Conservation (phyloP, 2,329 filamentous ascomycete genomes). For the Chrysoporthe austroafricana region DNA sequence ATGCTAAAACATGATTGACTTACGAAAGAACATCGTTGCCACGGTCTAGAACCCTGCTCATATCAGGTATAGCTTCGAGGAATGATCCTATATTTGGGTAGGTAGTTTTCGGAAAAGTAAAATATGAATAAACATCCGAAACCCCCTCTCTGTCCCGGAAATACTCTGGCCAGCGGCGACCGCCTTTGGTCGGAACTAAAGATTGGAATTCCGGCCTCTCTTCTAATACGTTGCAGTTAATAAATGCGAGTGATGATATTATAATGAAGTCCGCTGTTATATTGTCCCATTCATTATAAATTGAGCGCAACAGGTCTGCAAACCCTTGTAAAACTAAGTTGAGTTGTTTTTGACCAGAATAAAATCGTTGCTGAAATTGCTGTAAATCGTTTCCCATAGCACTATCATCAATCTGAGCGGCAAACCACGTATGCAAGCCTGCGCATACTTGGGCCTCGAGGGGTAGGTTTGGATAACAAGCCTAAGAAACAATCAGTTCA, state of each 20-base stretch:
- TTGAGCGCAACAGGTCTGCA: conserved; percentile 7
- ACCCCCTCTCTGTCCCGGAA: conserved; percentile 14
- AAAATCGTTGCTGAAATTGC: conserved; percentile 12
- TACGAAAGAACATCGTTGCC: conserved; percentile 15
- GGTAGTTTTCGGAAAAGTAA: conserved; percentile 7
- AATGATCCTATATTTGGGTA: conserved; percentile 8
- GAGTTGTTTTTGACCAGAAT: neutral
- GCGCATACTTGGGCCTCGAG: conserved; percentile 8
- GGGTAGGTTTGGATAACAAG: neutral
- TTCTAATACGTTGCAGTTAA: conserved; percentile 18
- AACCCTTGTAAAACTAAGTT: conserved; percentile 5
- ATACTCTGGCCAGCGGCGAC: conserved; percentile 15
- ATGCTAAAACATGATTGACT: neutral
- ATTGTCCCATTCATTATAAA: conserved; percentile 4
- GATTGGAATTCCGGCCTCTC: conserved; percentile 7
- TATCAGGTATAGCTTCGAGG: conserved; percentile 13
- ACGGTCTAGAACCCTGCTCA: conserved; percentile 3
- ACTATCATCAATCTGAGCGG: conserved; percentile 4
- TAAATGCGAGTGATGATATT: conserved; percentile 12
- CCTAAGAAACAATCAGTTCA: neutral
- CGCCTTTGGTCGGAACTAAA: conserved; percentile 9
- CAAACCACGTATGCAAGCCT: conserved; percentile 17
- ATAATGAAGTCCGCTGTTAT: conserved; percentile 9
- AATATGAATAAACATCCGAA: conserved; percentile 9
- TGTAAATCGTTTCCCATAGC: neutral